Conservation (phyloP, 192 early-diverging fungal genomes). For the Mortierella alpina region DNA sequence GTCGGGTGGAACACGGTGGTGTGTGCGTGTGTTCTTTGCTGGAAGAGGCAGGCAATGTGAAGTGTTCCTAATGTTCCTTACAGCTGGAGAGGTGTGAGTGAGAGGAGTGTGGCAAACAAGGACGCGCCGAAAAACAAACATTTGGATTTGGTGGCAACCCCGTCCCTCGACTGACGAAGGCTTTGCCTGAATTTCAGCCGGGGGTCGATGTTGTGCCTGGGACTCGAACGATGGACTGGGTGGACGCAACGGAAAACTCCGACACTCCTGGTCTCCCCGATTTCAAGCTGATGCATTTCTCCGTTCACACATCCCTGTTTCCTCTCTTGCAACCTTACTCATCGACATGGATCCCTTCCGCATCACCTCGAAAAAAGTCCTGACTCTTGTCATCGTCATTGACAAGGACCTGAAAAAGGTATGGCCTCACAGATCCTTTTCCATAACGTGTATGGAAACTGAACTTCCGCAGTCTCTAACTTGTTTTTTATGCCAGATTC, state of each 20-base stretch:
- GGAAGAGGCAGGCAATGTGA: not conserved
- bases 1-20: not conserved
- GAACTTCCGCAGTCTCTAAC: not conserved
- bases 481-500: slow-evolving; percentile 47
- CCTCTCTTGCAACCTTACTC: not conserved
- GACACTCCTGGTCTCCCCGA: not conserved
- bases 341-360: slow-evolving; percentile 28
- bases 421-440: not conserved
- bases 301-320: not conserved
- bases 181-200: not conserved
- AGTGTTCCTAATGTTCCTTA: not conserved
- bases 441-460: not conserved
- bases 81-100: not conserved
- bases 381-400: slow-evolving; percentile 59
- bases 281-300: not conserved
- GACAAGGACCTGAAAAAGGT: slow-evolving; percentile 43
- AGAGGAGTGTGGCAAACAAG: not conserved
- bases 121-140: not conserved
- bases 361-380: slow-evolving; percentile 58
- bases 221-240: too few relatives aligned
- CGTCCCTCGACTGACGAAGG: not conserved
- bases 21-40: not conserved
- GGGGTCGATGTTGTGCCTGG: not conserved
- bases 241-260: too few relatives aligned
- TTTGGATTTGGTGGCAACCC: slow-evolving; percentile 13